These are phyloP conservation scores for Graphium sp. DNA, from an alignment of 2,329 filamentous ascomycete genomes.

Conservation along the genomic window DNA sequence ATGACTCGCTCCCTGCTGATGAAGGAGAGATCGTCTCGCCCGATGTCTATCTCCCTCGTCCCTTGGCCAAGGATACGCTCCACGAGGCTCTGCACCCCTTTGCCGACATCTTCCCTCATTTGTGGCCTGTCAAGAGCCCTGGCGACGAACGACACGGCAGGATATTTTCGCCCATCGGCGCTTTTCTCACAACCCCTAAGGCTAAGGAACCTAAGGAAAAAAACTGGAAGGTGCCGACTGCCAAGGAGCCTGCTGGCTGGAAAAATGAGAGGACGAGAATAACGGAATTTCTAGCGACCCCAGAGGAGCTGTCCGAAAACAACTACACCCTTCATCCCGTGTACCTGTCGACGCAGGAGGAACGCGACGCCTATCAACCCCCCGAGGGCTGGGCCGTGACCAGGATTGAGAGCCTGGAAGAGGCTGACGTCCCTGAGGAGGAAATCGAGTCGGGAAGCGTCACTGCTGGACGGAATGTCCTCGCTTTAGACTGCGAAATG, in stretches of 20 bases:
- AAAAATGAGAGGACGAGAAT: slow-evolving; percentile 66
- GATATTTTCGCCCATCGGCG: slow-evolving; percentile 74
- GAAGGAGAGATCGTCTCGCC: slow-evolving; percentile 23
- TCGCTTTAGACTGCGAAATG: slow-evolving; percentile 95
- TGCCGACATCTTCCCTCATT: slow-evolving; percentile 65
- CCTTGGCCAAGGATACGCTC: slow-evolving; percentile 31
- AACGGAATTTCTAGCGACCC: slow-evolving; percentile 57
- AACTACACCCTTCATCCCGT: slow-evolving; percentile 76
- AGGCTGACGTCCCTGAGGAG: slow-evolving; percentile 48
- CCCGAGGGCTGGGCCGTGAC: slow-evolving; percentile 70
- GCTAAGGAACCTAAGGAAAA: slow-evolving; percentile 46
- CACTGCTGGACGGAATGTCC: slow-evolving; percentile 61
- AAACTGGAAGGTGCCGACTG: slow-evolving; percentile 40
- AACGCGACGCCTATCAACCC: slow-evolving; percentile 1
- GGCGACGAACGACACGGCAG: slow-evolving; percentile 69
- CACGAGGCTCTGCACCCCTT: slow-evolving; percentile 45
- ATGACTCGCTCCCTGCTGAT: slow-evolving; percentile 14
- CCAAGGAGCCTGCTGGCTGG: slow-evolving; percentile 48
- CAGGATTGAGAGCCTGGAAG: slow-evolving; percentile 44
- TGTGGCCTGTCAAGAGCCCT: slow-evolving; percentile 80
- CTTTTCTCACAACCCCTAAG: slow-evolving; percentile 60
- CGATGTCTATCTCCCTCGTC: slow-evolving; percentile 42
- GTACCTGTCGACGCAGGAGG: slow-evolving; percentile 27
- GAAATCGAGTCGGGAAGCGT: slow-evolving; percentile 69
- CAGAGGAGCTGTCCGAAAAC: slow-evolving; percentile 63